These are phyloP conservation scores for Spathaspora girioi DNA, from an alignment of 805 yeast genomes.

Conservation along the genomic window DNA sequence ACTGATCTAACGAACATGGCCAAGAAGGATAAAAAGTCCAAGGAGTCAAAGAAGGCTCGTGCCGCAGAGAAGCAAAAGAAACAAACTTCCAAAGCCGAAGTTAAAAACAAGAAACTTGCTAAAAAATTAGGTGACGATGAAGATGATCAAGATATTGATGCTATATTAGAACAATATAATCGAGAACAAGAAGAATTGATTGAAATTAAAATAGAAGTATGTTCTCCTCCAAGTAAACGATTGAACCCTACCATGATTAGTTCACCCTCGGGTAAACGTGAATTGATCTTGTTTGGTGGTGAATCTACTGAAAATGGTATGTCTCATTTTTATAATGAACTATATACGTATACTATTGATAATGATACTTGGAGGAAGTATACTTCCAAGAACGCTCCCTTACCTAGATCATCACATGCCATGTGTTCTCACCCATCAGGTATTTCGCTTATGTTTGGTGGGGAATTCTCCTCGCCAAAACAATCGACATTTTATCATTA, in stretches of 20 bases:
- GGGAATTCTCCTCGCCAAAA: slow-evolving; percentile 95
- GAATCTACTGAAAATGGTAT: slow-evolving; percentile 54
- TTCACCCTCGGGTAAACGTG: slow-evolving; percentile 72
- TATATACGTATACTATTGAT: slow-evolving; percentile 69
- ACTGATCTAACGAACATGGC: slow-evolving; percentile 68
- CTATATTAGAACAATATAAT: slow-evolving; percentile 71
- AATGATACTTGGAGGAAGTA: slow-evolving; percentile 77
- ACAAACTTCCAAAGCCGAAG: slow-evolving; percentile 67
- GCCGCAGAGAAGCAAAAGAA: slow-evolving; percentile 80
- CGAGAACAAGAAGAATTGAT: slow-evolving; percentile 76
- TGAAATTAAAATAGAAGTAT: slow-evolving; percentile 59
- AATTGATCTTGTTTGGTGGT: slow-evolving; percentile 86
- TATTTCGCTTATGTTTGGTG: slow-evolving; percentile 82
- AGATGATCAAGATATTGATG: slow-evolving; percentile 84
- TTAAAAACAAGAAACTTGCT: slow-evolving; percentile 69
- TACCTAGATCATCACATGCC: slow-evolving; percentile 91
- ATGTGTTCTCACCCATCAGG: slow-evolving; percentile 94
- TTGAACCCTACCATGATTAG: slow-evolving; percentile 74
- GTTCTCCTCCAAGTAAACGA: slow-evolving; percentile 59
- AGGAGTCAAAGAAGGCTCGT: slow-evolving; percentile 88
- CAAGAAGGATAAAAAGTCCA: slow-evolving; percentile 79
- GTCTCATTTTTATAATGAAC: slow-evolving; percentile 78
- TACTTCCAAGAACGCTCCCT: slow-evolving; percentile 81
- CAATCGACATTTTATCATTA: slow-evolving; percentile 94
- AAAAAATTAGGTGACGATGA: slow-evolving; percentile 76